Base-by-base conservation (phyloP, 2,329 filamentous ascomycete species). In the Colletotrichum sp. region DNA sequence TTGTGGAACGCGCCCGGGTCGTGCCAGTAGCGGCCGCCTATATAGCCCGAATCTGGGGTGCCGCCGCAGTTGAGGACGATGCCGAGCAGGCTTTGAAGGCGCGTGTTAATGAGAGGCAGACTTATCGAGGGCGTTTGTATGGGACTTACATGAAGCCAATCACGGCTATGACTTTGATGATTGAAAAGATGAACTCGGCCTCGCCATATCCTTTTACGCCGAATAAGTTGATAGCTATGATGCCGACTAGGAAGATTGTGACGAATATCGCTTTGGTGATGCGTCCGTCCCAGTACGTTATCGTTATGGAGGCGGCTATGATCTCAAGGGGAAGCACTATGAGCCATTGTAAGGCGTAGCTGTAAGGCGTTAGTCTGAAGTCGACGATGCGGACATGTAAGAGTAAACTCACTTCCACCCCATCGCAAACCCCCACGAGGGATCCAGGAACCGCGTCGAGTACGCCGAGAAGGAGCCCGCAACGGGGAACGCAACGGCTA, bases 351-450 rank as follows among this genome's bases (percentile, higher is more conserved):
- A 98, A 84, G 6, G 95, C 95, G 83, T 98, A 98, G 81, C 93
- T 95, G 44, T 52, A 10, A 55, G 6, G 18, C 6, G 7, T 36
- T 9, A 52, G 68, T 77, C 24, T 77, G 75, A 52, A 10, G 5
- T n/a, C n/a, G n/a, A 21, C 28, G 4, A 52, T 32, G 10, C 12
- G 21, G 16, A 3, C 5, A 18, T 24, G 55, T 7, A n/a, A 13
- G 4, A n/a, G n/a, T 21, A 8, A 0, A 89, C 92, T 84, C 84
- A 95, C 90, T 98, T 98, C 95, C 95, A 98, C 18, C 95, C 96
- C 95, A 98, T 98, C 63, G 95, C 95, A 82, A 98, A 98, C 0
- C 96, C 96, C 95, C 95, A 98, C 1, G 96, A 96, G 1, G 96
- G 96, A 82, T 98, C 96, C 21, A 99, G 85, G 81, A 99, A 98